Conservation (phyloP, 2,329 filamentous ascomycete genomes). For the Periconia sp. region DNA sequence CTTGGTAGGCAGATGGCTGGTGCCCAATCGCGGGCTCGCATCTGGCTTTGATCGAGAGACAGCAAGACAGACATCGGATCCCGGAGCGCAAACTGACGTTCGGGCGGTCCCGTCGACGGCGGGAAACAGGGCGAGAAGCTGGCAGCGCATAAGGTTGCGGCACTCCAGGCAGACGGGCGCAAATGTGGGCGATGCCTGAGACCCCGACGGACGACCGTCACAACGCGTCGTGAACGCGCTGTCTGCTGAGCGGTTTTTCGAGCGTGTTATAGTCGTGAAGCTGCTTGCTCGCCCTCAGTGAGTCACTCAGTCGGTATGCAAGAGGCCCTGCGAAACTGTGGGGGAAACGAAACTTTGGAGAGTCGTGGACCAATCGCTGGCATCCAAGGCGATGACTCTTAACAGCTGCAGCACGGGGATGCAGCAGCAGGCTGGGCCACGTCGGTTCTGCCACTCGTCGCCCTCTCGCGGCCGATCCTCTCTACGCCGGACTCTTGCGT, state of each 20-base stretch:
- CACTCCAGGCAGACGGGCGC: slow-evolving; percentile 15
- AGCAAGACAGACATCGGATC: slow-evolving; percentile 13
- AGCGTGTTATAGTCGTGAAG: slow-evolving; percentile 48
- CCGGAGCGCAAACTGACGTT: slow-evolving; percentile 29
- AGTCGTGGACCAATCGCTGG: slow-evolving; percentile 38
- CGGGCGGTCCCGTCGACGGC: slow-evolving; percentile 8
- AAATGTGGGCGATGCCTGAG: slow-evolving; percentile 34
- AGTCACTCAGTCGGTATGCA: slow-evolving; percentile 39
- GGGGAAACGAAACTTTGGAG: slow-evolving; percentile 43
- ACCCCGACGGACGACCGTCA: slow-evolving; percentile 32
- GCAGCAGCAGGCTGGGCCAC: neutral
- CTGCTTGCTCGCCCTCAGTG: slow-evolving; percentile 36
- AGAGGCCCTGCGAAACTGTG: slow-evolving; percentile 36
- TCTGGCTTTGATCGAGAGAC: slow-evolving; percentile 13
- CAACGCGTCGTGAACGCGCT: slow-evolving; percentile 41
- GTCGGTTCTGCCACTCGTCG: neutral
- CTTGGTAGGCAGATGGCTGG: slow-evolving; percentile 30
- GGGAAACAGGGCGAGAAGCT: slow-evolving; percentile 22
- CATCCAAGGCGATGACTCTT: slow-evolving; percentile 38
- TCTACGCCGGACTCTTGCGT: neutral
- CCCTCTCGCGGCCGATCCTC: neutral
- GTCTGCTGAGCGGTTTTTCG: slow-evolving; percentile 27
- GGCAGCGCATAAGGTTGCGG: slow-evolving; percentile 14
- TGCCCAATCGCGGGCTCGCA: slow-evolving; percentile 28
- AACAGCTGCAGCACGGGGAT: slow-evolving; percentile 18